phyloP scores from a whole-genome alignment of 441 rosid species.

The Daphne laureola region DNA sequence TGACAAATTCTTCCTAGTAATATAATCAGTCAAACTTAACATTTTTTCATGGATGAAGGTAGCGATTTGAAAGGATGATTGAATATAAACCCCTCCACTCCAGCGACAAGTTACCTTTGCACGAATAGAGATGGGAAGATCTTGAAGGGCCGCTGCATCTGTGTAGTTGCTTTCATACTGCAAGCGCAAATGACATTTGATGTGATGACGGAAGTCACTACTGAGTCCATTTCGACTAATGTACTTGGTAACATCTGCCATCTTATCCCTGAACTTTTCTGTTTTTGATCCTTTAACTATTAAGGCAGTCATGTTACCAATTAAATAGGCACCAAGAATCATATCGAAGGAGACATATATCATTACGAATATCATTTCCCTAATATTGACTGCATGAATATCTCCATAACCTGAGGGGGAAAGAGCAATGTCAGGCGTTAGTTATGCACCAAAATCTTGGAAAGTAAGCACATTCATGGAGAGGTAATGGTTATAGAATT shows the following conservation, averaged over 20 bases:
- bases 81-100: neutral
- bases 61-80: too few relatives aligned
- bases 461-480: neutral
- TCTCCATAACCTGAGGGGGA: constrained; percentile 82
- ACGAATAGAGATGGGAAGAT: constrained; percentile 84
- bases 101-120: constrained; percentile 75
- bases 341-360: constrained; percentile 88
- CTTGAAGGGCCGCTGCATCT: constrained; percentile 74
- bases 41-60: neutral
- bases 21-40: neutral
- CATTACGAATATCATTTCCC: constrained; percentile 98
- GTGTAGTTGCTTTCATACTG: constrained; percentile 88
- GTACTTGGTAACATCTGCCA: constrained; percentile 75
- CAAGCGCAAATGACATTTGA: constrained; percentile 70
- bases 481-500: neutral
- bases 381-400: constrained; percentile 85
- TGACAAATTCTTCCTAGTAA: neutral
- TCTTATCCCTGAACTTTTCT: constrained; percentile 87
- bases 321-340: constrained; percentile 93
- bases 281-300: constrained; percentile 98
- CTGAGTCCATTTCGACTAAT: constrained; percentile 84
- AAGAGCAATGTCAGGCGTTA: constrained; percentile 8
- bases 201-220: constrained; percentile 65
- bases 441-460: neutral
- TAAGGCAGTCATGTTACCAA: constrained; percentile 97